Evolutionary conservation across 2,329 filamentous ascomycete genomes (phyloP).

Genomic region (Nemania diffusa): DNA sequence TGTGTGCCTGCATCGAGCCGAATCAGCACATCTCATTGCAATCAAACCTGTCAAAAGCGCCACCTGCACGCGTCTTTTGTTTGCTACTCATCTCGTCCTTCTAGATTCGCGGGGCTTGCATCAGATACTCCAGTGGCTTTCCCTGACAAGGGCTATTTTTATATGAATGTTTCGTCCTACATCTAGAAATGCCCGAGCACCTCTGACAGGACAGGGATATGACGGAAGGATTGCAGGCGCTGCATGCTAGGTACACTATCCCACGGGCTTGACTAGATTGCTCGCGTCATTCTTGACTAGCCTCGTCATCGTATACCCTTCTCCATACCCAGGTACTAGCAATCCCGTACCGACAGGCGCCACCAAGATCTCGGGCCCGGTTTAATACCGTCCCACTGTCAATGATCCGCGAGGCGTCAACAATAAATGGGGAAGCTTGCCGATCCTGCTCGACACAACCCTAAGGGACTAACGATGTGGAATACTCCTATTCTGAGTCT

Average conservation of each 20-base stretch:
- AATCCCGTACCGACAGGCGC: slow-evolving; percentile 15
- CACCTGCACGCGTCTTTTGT: slow-evolving; percentile 11
- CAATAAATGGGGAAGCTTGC: slow-evolving; percentile 2
- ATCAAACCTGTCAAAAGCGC: slow-evolving; percentile 15
- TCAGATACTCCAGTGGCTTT: slow-evolving; percentile 20
- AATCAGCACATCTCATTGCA: not conserved
- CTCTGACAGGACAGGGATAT: slow-evolving; percentile 21
- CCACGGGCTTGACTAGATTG: not conserved
- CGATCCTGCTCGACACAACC: not conserved
- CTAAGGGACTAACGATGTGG: not conserved
- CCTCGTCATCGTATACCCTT: slow-evolving; percentile 11
- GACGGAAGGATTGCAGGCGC: slow-evolving; percentile 28
- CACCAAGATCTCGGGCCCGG: slow-evolving; percentile 9
- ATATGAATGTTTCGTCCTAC: slow-evolving; percentile 28
- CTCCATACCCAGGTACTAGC: not conserved
- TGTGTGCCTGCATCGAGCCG: not conserved
- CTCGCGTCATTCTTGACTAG: slow-evolving; percentile 11
- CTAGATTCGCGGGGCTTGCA: slow-evolving; percentile 17
- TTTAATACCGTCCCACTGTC: not conserved
- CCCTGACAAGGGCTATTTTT: slow-evolving; percentile 29
- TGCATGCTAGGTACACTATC: slow-evolving; percentile 16
- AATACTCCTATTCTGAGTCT: slow-evolving; percentile 3
- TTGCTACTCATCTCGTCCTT: slow-evolving; percentile 10
- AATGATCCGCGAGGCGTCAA: slow-evolving; percentile 13
- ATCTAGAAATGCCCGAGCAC: slow-evolving; percentile 12